Conservation (phyloP, 257 asterid species). For the Echites panduratus region DNA sequence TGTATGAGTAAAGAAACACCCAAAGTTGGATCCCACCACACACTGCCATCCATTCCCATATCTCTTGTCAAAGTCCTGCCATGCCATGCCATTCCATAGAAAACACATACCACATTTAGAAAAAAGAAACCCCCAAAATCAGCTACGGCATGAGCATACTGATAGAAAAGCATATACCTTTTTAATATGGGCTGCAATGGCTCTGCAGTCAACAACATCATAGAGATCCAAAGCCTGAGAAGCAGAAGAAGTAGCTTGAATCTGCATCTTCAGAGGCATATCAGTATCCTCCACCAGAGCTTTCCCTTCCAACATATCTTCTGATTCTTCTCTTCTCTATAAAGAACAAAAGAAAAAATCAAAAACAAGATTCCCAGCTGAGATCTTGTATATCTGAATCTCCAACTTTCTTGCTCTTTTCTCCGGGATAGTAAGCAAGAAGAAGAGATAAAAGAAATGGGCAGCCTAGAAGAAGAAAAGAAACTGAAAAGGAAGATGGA, state of each 20-base stretch:
- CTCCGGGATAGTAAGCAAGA: no score
- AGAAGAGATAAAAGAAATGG: background rate
- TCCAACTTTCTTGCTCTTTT: background rate
- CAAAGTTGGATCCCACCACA: slow-evolving; percentile 92
- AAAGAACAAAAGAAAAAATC: background rate
- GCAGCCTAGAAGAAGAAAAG: background rate
- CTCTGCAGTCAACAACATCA: slow-evolving; percentile 69
- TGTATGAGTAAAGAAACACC: slow-evolving; percentile 82
- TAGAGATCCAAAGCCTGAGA: slow-evolving; percentile 83
- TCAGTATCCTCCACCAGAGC: slow-evolving; percentile 56
- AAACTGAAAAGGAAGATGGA: background rate
- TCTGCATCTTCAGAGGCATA: slow-evolving; percentile 92
- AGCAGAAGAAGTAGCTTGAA: slow-evolving; percentile 78
- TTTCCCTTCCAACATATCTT: slow-evolving; percentile 55
- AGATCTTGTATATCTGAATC: background rate
- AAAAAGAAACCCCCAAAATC: background rate
- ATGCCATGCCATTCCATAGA: slow-evolving; percentile 19
- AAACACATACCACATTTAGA: background rate
- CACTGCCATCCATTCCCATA: slow-evolving; percentile 95
- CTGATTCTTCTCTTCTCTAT: background rate
- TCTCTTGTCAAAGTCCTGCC: slow-evolving; percentile 75
- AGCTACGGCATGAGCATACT: background rate
- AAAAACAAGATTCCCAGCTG: slow-evolving; percentile 8
- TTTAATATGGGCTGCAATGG: slow-evolving; percentile 50
- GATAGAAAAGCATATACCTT: slow-evolving; percentile 22